Evolutionary conservation across 2,329 filamentous ascomycete species (phyloP).

Genomic region (Gyromitra esculenta): DNA sequence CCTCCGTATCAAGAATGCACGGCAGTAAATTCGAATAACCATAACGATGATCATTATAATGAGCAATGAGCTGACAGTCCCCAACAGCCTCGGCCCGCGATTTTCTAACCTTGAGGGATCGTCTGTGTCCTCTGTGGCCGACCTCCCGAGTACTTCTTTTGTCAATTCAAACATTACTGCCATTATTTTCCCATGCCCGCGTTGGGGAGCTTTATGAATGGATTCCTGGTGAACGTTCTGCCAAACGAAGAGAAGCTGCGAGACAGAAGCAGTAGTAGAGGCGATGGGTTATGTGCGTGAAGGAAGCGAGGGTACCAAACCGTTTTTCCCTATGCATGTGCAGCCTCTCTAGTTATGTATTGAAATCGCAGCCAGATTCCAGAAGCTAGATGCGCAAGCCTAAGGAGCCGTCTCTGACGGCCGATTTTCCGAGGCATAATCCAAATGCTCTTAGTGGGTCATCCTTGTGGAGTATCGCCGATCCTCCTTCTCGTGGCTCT

Average conservation of each 20-base stretch:
- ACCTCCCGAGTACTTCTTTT: not conserved
- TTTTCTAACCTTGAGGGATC: not conserved
- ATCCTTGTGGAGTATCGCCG: not conserved
- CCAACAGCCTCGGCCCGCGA: not conserved
- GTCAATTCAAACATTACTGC: not conserved
- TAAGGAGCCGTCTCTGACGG: not conserved
- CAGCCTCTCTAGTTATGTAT: not conserved
- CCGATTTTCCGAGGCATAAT: not conserved
- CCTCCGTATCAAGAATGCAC: slow-evolving; percentile 30
- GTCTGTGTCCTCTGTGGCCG: not conserved
- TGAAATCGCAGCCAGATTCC: not conserved
- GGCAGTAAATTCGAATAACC: slow-evolving; percentile 29
- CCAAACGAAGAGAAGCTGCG: not conserved
- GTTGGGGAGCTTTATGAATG: not conserved
- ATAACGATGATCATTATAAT: slow-evolving; percentile 5
- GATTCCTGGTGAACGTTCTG: not conserved
- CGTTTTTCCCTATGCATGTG: not conserved
- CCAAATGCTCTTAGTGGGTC: not conserved
- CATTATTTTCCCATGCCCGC: not conserved
- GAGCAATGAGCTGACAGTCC: not conserved
- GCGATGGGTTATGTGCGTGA: not conserved
- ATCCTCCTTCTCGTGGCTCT: not conserved
- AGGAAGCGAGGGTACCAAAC: not conserved
- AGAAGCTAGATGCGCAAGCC: not conserved
- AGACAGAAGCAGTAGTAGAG: not conserved